Evolutionary conservation across 768 basidiomycete genomes (phyloP), one percentile per base, ranked within the genome.

Genomic region (Scleroderma bovista): DNA sequence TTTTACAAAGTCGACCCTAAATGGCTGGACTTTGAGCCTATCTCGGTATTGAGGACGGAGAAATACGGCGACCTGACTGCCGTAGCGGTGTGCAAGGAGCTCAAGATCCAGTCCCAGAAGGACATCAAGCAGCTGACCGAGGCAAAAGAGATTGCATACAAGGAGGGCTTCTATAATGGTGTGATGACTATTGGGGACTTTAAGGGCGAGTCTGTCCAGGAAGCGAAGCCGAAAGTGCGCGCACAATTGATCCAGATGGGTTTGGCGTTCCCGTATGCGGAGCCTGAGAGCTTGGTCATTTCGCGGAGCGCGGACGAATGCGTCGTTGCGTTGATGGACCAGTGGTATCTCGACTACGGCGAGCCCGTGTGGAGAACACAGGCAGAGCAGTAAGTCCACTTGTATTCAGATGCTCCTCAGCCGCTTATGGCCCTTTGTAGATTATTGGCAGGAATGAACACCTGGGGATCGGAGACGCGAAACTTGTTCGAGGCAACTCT

Each of bases 291-390:
- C 49, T 65, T 90, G 57, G 86, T 97, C 60, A 81, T 93, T 60
- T 90, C 86, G 40, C 77, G 95, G 39, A 92, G 88, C 67, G 83
- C 80, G n/a, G 96, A 99, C 62, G 95, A 97, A 69, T 99, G 96
- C 72, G 89, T 97, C 17, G 93, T 99, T 51, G 94, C 95, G 3
- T 72, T 99, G 57, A 94, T 93, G 82, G 96, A 99, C 65, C 96
- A 99, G 69, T 99, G 95, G 94, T 99, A 98, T 69, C 71, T 98
- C 67, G 93, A 98, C 68, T 99, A 97, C 60, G 96, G 95, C 58
- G 93, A 97, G 72, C 67, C 80, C 1, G 64, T 66, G n/a, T 99
- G 96, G 96, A 88, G 85, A 66, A 79, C 77, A 15, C 79, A 89
- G 60, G 82, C 91, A 6, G 88, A 93, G 66, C 83, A 76, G 92